Evolutionary conservation across 1,284 basidiomycete species (phyloP), one percentile per base, ranked within the genome.

Genomic region (Papiliotrema fonsecae): DNA sequence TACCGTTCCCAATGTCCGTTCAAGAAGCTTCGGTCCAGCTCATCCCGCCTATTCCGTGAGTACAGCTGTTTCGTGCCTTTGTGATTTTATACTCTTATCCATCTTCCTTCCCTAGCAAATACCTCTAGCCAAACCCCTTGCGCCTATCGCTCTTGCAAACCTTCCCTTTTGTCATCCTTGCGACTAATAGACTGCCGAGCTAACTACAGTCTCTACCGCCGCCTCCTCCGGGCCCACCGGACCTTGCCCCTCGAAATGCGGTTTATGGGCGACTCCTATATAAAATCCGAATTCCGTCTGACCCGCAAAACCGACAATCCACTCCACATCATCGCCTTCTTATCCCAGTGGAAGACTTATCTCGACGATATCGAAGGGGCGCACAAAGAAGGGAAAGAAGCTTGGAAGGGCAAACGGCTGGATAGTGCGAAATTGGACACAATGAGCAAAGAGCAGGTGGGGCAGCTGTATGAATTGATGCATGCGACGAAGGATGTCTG

Each of bases 271-370:
- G 91, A 97, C 69, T 79, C 80, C 31, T 96, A 94, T 65, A 80
- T 94, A 50, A 94, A 89, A 76, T 81, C 85, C 56, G 91, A 97
- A 70, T 96, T 94, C 69, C 82, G 85, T 19, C 77, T 85, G 42
- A 91, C 93, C 55, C 81, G 76, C 57, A 75, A 79, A n/a, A 81
- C 84, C 11, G 84, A 84, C 28, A 94, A 96, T 73, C 87, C 89
- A 2, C 78, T 86, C 5, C 83, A 94, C 69, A 82, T 94, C 56
- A 91, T 96, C 67, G 90, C 88, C 2, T 97, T 97, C 67, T 77
- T 96, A 16, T 85, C 85, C 4, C 87, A 94, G 62, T 96, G 92
- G 92, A 94, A 93, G 70, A 67, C 81, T 51, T 97, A 96, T 69
- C 78, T 96, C 47, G 88, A 93, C 61, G 75, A 82, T 56, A 66